A percentile compares a stretch with the other conserved stretches of the same genome.
phyloP scores from a whole-genome alignment of 1,284 basidiomycete species.

The Naganishia liquefaciens region DNA sequence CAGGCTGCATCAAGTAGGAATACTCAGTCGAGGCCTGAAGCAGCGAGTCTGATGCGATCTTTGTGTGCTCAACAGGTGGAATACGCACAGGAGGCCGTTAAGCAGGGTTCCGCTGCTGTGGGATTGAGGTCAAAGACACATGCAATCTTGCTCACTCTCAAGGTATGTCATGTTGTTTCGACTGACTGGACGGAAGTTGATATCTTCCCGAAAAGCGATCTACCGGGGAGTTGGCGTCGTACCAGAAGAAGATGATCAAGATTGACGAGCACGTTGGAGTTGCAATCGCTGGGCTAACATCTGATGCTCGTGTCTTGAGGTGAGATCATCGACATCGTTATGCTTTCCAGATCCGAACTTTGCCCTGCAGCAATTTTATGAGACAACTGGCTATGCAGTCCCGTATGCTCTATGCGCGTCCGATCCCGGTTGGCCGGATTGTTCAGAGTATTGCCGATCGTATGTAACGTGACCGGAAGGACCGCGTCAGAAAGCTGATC shows the following conservation, averaged over 20 bases:
- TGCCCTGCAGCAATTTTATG: constrained; percentile 84
- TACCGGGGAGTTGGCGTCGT: constrained; percentile 95
- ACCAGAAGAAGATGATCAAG: constrained; percentile 99
- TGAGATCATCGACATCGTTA: constrained; percentile 46
- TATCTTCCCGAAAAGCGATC: constrained; percentile 68
- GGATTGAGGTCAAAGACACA: constrained; percentile 94
- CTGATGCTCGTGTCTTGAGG: constrained; percentile 96
- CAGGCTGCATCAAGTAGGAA: constrained; percentile 53
- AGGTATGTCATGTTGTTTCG: constrained; percentile 58
- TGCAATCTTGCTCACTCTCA: constrained; percentile 87
- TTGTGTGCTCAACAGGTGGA: constrained; percentile 70
- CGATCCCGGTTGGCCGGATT: constrained; percentile 88
- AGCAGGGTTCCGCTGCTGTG: constrained; percentile 97
- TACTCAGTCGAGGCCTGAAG: not conserved
- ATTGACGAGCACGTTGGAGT: constrained; percentile 99
- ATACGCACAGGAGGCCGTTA: constrained; percentile 98
- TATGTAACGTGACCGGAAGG: constrained; percentile 47
- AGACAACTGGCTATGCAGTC: constrained; percentile 96
- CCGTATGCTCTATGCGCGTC: constrained; percentile 91
- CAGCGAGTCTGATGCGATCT: not conserved
- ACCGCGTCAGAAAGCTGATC: not conserved
- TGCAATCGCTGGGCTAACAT: constrained; percentile 96
- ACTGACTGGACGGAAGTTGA: not conserved
- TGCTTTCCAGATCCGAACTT: not conserved
- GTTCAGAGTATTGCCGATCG: constrained; percentile 94